A percentile compares a stretch with the other conserved stretches of the same genome.
Conservation (phyloP, 306 rosid species). For the Cicer cuneatum region DNA sequence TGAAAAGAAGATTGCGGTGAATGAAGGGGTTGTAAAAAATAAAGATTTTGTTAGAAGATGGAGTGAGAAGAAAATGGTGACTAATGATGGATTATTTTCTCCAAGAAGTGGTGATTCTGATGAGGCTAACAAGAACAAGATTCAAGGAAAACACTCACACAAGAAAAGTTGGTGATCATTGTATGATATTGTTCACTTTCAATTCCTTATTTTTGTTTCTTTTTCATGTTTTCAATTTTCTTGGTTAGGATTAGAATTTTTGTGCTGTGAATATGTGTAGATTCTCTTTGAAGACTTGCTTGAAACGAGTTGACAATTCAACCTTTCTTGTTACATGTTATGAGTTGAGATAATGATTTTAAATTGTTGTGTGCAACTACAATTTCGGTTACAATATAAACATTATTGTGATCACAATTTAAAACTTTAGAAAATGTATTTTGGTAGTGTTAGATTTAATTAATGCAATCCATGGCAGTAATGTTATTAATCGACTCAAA, state of each 20-base stretch:
- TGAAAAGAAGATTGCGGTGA: constrained; percentile 48
- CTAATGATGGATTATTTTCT: constrained; percentile 44
- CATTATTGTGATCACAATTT: not conserved
- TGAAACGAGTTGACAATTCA: constrained; percentile 1
- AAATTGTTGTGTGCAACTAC: not conserved
- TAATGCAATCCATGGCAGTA: constrained; percentile 8
- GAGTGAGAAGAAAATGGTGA: constrained; percentile 53
- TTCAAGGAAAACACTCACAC: constrained; percentile 43
- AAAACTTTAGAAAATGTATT: constrained; percentile 17
- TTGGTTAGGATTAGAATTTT: constrained; percentile 41
- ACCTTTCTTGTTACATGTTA: constrained; percentile 25
- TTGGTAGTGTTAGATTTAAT: not conserved
- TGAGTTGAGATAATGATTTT: not conserved
- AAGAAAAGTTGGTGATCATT: constrained; percentile 65
- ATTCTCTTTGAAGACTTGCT: constrained; percentile 6
- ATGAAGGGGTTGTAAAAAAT: constrained; percentile 34
- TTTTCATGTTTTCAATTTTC: constrained; percentile 9
- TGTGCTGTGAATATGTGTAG: constrained; percentile 39
- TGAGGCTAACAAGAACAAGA: constrained; percentile 38
- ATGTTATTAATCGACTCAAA: not conserved
- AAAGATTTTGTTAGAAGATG: constrained; percentile 50
- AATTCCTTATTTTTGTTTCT: not conserved
- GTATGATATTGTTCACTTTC: not conserved
- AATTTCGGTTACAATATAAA: not conserved
- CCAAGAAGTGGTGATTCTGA: constrained; percentile 27